Evolutionary conservation across 805 yeast genomes (phyloP).

Genomic region (Maudiozyma serrabonitensis): DNA sequence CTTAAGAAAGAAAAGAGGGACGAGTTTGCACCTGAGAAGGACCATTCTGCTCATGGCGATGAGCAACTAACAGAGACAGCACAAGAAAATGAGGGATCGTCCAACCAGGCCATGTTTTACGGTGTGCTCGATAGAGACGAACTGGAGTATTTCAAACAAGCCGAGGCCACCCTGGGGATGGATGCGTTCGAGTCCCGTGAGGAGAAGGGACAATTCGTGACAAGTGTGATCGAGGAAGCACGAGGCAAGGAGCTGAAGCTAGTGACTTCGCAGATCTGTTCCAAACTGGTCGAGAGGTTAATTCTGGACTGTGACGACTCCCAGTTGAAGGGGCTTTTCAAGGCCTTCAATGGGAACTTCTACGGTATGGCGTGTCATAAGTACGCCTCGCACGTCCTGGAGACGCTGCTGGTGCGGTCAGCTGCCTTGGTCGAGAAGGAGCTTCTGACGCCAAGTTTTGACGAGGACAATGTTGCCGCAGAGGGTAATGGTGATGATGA

Average conservation of each 20-base stretch:
- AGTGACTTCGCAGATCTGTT: slow-evolving; percentile 90
- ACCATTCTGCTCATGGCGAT: not conserved
- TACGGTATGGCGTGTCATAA: slow-evolving; percentile 74
- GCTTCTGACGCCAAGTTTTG: slow-evolving; percentile 38
- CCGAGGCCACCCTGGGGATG: slow-evolving; percentile 76
- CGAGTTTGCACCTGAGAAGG: slow-evolving; percentile 13
- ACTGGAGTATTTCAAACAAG: slow-evolving; percentile 84
- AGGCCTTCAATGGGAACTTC: slow-evolving; percentile 63
- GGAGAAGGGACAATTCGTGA: slow-evolving; percentile 62
- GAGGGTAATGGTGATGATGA: slow-evolving; percentile 32
- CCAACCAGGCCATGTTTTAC: slow-evolving; percentile 44
- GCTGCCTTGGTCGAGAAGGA: slow-evolving; percentile 74
- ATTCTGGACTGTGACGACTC: slow-evolving; percentile 54
- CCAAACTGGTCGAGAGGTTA: slow-evolving; percentile 82
- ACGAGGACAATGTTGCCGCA: slow-evolving; percentile 24
- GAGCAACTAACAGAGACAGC: slow-evolving; percentile 6
- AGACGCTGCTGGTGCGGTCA: slow-evolving; percentile 66
- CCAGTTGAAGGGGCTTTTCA: slow-evolving; percentile 58
- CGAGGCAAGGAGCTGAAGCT: slow-evolving; percentile 83
- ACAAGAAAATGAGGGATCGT: slow-evolving; percentile 3
- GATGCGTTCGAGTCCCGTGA: slow-evolving; percentile 68
- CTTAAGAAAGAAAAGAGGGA: slow-evolving; percentile 23
- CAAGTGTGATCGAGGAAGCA: slow-evolving; percentile 75
- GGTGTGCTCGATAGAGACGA: slow-evolving; percentile 82
- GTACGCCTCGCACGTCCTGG: slow-evolving; percentile 88